These are phyloP conservation scores for Delonix regia DNA, from an alignment of 306 rosid species.

Conservation along the genomic window DNA sequence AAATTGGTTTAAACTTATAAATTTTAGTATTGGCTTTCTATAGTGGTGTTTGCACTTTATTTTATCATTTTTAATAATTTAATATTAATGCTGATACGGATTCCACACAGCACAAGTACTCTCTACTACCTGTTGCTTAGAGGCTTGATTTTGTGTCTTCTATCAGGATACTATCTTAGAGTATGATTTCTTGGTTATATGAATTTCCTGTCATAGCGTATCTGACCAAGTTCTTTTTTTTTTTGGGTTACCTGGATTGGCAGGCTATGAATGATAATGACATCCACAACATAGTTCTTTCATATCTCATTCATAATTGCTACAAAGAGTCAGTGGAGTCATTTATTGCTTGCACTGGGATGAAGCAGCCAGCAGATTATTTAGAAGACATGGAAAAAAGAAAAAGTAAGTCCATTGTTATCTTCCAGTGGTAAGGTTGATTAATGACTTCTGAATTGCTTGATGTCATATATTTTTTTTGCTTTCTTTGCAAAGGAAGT, in stretches of 20 bases:
- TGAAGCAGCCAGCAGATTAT: slow-evolving; percentile 63
- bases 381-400: slow-evolving; percentile 82
- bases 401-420: slow-evolving; percentile 59
- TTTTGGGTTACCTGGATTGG: slow-evolving; percentile 32
- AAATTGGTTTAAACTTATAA: background rate
- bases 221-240: slow-evolving; percentile 12
- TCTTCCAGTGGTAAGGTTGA: background rate
- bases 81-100: background rate
- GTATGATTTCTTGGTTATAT: slow-evolving; percentile 26
- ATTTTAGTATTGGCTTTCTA: background rate
- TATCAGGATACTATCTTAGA: slow-evolving; percentile 12
- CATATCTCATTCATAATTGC: slow-evolving; percentile 91
- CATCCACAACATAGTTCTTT: slow-evolving; percentile 63
- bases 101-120: background rate
- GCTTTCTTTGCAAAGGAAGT: background rate
- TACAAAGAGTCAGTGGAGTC: slow-evolving; percentile 79
- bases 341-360: slow-evolving; percentile 71
- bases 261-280: slow-evolving; percentile 78
- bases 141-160: background rate
- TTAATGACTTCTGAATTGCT: slow-evolving; percentile 5
- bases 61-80: background rate
- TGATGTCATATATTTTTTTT: background rate
- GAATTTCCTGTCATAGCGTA: slow-evolving; percentile 13
- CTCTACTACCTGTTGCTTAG: background rate
- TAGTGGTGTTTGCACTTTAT: background rate